Base-by-base conservation (phyloP, 2,329 filamentous ascomycete genomes). In the Colletotrichum melonis region DNA sequence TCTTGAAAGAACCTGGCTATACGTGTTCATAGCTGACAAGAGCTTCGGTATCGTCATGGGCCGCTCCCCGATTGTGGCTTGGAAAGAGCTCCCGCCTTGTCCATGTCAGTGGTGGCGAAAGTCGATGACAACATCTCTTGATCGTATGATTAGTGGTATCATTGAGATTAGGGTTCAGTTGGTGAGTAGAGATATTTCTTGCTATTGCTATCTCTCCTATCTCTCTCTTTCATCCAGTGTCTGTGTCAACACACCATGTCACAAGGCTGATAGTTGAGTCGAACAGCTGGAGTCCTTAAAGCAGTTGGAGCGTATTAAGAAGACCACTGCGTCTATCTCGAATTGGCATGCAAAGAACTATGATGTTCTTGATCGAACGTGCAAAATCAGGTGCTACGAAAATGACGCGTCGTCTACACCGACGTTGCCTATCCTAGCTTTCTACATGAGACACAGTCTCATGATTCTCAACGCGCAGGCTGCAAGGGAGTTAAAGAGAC, bases 391-490 rank as follows among this genome's bases (percentile, higher is more conserved):
- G 11, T 66, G 63, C 26, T 30, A 32, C 19, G n/a, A 30, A n/a
- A 2, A 66, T 22, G 54, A 28, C 24, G 22, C 4, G 19, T 24
- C 16, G 28, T 49, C 35, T 5, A 19, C 22, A 24, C 24, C 58
- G 6, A 75, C 66, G 8, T 57, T 77, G 11, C 68, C 75, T 0
- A 66, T 78, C 14, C 69, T 78, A 16, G 74, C 73, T 3, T 78
- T 78, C 35, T 77, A 78, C 71, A 75, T 77, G 67, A 76, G 78
- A 56, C 77, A 78, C 65, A 77, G 75, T 59, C 74, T 78, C 56
- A 74, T 78, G 70, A 75, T 78, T n/a, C 68, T 78, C 22, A 78
- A 76, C 12, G 75, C 77, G 9, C 77, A 78, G 59, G 76, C 77
- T 4, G 62, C 77, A 67, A 72, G 76, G 66, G 77, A 78, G n/a